These are phyloP conservation scores for Venturia nashicola DNA, from an alignment of 2,329 filamentous ascomycete genomes.

Conservation along the genomic window DNA sequence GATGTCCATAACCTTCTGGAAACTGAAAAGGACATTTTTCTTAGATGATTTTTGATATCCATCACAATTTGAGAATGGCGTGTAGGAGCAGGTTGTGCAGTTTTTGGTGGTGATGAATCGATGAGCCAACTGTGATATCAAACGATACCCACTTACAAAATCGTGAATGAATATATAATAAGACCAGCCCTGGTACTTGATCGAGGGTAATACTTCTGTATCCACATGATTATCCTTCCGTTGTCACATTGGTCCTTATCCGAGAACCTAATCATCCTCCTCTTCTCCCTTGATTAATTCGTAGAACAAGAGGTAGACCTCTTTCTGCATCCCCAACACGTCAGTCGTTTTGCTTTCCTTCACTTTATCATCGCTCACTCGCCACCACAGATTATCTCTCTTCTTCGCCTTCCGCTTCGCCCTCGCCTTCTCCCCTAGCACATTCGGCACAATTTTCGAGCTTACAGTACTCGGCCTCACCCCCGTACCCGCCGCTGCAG, in stretches of 20 bases:
- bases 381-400: constrained; percentile 76
- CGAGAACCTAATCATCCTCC: neutral
- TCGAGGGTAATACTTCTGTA: too few species aligned
- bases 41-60: too few species aligned
- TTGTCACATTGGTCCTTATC: neutral
- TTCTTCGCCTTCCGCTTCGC: constrained; percentile 44
- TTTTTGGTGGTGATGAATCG: too few species aligned
- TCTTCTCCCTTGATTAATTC: constrained; percentile 49
- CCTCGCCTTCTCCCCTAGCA: constrained; percentile 14
- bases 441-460: constrained; percentile 11
- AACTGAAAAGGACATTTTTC: too few species aligned
- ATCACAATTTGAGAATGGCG: too few species aligned
- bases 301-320: constrained; percentile 95
- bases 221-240: neutral
- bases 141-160: too few species aligned
- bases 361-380: constrained; percentile 93
- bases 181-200: too few species aligned
- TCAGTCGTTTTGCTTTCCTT: constrained; percentile 89
- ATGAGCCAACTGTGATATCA: too few species aligned
- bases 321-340: constrained; percentile 83
- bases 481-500: neutral
- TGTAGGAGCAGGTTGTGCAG: too few species aligned
- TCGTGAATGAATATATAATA: too few species aligned
- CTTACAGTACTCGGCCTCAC: neutral
- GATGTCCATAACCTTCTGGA: too few species aligned